Evolutionary conservation across 2,329 filamentous ascomycete genomes (phyloP).

Genomic region (Exophiala sideris): DNA sequence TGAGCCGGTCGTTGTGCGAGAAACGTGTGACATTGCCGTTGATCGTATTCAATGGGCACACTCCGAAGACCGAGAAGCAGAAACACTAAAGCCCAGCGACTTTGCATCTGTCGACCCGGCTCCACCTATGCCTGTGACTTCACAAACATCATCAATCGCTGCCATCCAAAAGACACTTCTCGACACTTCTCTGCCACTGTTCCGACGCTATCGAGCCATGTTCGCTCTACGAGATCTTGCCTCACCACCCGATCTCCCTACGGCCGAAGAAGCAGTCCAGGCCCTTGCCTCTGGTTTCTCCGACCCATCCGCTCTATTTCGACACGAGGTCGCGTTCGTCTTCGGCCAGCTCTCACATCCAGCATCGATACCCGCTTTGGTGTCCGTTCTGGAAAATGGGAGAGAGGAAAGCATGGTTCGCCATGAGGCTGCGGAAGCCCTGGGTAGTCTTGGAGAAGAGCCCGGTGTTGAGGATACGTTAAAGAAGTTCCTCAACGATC

Average conservation of each 20-base stretch:
- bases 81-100: conserved; percentile 81
- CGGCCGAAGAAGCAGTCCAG: conserved; percentile 79
- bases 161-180: conserved; percentile 74
- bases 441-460: conserved; percentile 90
- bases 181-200: conserved; percentile 74
- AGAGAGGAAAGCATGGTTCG: conserved; percentile 93
- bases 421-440: conserved; percentile 93
- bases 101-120: conserved; percentile 96
- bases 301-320: conserved; percentile 87
- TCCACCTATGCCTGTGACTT: conserved; percentile 74
- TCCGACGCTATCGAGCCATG: conserved; percentile 95
- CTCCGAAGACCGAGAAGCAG: conserved; percentile 64
- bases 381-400: conserved; percentile 70
- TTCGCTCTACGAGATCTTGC: conserved; percentile 93
- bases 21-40: conserved; percentile 96
- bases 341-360: conserved; percentile 95
- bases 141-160: conserved; percentile 61
- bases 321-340: conserved; percentile 97
- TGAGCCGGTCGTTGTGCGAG: conserved; percentile 77
- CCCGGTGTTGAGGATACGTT: conserved; percentile 85
- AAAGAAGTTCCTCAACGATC: conserved; percentile 79
- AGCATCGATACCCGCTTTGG: conserved; percentile 89
- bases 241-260: conserved; percentile 85
- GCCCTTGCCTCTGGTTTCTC: conserved; percentile 81
- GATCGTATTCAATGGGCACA: conserved; percentile 93